Evolutionary conservation across 176 grass and related monocot genomes (phyloP).

Genomic region (Aegilops tauschii): DNA sequence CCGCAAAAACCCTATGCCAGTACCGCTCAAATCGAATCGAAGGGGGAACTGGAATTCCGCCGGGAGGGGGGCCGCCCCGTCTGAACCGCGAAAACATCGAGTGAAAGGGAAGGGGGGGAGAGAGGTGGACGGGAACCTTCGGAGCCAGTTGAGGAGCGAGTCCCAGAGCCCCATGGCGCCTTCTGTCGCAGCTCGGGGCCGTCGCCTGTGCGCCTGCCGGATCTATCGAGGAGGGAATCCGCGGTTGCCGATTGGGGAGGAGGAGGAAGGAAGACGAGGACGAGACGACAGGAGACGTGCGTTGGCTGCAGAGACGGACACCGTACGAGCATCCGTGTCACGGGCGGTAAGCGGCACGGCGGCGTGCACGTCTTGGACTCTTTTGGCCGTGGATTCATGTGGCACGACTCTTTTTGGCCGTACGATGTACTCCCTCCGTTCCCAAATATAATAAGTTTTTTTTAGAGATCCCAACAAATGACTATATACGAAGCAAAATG

Average conservation of each 20-base stretch:
- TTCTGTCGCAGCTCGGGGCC: neutral
- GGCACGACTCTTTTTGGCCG: neutral
- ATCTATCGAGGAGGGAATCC: slow-evolving; percentile 38
- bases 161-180: slow-evolving; percentile 80
- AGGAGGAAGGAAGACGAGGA: neutral
- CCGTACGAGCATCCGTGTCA: neutral
- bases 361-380: neutral
- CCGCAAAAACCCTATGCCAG: neutral
- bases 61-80: neutral
- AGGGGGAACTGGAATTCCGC: neutral
- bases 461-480: too few relatives aligned
- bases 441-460: too few relatives aligned
- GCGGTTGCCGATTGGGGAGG: slow-evolving; percentile 1
- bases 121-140: slow-evolving; percentile 39
- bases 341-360: neutral
- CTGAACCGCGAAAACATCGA: neutral
- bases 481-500: too few relatives aligned
- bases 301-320: neutral
- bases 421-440: too few relatives aligned
- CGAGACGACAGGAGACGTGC: slow-evolving; percentile 2
- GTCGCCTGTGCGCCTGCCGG: slow-evolving; percentile 4
- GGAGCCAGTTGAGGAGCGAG: slow-evolving; percentile 94
- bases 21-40: neutral
- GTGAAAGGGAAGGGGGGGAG: neutral
- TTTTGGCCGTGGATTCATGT: neutral